phyloP scores from a whole-genome alignment of 441 rosid genomes.

The Aleurites moluccanus region DNA sequence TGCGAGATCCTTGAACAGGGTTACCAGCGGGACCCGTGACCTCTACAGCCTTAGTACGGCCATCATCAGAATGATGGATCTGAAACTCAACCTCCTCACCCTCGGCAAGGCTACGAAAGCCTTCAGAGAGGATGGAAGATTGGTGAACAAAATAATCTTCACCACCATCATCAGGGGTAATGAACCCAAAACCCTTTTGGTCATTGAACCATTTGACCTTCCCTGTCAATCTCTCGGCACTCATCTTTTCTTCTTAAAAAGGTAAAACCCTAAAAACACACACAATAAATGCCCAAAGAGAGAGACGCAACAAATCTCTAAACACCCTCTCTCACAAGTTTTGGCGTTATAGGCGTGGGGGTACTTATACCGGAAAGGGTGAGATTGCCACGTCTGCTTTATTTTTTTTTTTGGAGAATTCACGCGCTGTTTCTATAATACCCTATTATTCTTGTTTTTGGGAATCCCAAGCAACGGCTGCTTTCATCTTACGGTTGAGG shows the following conservation, averaged over 20 bases:
- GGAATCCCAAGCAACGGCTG: neutral
- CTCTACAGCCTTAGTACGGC: constrained; percentile 66
- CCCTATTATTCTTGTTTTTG: neutral
- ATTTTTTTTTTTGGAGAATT: neutral
- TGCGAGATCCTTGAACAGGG: constrained; percentile 38
- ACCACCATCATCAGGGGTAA: constrained; percentile 60
- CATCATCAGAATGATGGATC: constrained; percentile 45
- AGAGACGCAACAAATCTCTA: neutral
- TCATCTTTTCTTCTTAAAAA: constrained; percentile 35
- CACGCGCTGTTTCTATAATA: neutral
- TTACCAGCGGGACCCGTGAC: constrained; percentile 68
- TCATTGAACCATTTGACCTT: constrained; percentile 77
- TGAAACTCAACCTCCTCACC: constrained; percentile 68
- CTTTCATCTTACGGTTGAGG: constrained; percentile 40
- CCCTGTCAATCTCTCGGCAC: constrained; percentile 58
- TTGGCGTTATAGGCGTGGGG: constrained; percentile 11
- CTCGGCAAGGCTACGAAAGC: constrained; percentile 58
- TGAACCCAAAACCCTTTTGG: constrained; percentile 76
- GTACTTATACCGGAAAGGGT: constrained; percentile 24
- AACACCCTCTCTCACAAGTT: constrained; percentile 11
- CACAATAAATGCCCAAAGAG: neutral
- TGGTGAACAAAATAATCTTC: constrained; percentile 89
- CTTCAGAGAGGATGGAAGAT: constrained; percentile 63
- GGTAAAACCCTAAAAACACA: constrained; percentile 16
- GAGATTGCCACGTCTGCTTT: constrained; percentile 45